phyloP scores from a whole-genome alignment of 257 asterid species.

The Solanum ahanhuiri region DNA sequence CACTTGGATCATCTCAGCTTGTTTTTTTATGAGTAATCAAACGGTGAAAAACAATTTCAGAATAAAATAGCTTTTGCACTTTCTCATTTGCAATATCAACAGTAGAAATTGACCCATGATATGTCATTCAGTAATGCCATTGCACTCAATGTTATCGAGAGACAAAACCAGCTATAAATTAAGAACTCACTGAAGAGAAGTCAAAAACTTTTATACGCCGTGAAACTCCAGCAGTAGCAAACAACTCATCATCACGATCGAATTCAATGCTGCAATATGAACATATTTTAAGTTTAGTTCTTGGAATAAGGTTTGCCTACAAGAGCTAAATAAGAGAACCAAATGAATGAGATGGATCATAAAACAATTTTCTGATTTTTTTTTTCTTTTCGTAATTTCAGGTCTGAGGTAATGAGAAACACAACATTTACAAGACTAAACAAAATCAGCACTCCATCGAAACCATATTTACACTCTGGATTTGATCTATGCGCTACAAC shows the following conservation, averaged over 20 bases:
- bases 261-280: constrained; percentile 36
- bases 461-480: not conserved
- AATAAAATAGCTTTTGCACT: not conserved
- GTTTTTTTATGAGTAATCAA: not conserved
- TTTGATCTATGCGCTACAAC: not conserved
- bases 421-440: not conserved
- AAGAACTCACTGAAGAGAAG: constrained; percentile 30
- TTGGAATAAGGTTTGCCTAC: not conserved
- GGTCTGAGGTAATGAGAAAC: not conserved
- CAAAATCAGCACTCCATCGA: not conserved
- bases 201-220: constrained; percentile 41
- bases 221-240: constrained; percentile 57
- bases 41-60: not conserved
- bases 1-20: not conserved
- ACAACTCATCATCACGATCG: constrained; percentile 42
- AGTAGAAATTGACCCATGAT: not conserved
- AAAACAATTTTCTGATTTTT: not conserved
- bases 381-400: not conserved
- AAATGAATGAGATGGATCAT: not conserved
- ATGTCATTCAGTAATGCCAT: not conserved
- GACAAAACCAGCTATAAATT: not conserved
- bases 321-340: not conserved
- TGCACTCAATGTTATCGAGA: not conserved
- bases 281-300: not conserved
- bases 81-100: not conserved